A percentile compares a stretch with the other conserved stretches of the same genome.
Conservation (phyloP, 1,284 basidiomycete genomes). For the Heterobasidion occidentale region DNA sequence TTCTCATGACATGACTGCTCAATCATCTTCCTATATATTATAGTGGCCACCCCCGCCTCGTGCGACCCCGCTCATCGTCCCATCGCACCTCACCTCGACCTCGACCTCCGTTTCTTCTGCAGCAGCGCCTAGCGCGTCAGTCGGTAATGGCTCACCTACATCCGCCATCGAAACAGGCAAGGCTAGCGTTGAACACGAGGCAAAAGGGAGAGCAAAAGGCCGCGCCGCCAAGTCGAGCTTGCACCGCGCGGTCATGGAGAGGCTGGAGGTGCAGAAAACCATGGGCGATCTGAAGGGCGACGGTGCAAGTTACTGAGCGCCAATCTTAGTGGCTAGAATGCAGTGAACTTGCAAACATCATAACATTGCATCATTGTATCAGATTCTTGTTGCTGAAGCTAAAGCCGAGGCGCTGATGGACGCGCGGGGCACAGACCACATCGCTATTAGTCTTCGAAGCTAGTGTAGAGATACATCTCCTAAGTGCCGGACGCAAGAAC, state of each 20-base stretch:
- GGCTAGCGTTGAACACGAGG: slow-evolving; percentile 11
- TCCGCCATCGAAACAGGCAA: slow-evolving; percentile 5
- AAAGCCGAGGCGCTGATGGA: no score
- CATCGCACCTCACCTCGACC: slow-evolving; percentile 46
- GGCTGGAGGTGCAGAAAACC: slow-evolving; percentile 67
- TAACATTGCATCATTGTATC: no score
- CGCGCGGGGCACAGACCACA: no score
- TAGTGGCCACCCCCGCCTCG: slow-evolving; percentile 78
- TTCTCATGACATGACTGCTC: neutral
- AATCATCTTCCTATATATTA: slow-evolving; percentile 1
- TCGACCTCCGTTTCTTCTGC: slow-evolving; percentile 10
- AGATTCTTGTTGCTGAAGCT: no score
- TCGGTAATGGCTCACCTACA: neutral
- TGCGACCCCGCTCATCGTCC: slow-evolving; percentile 63
- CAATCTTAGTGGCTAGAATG: neutral
- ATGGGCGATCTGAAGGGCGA: slow-evolving; percentile 40
- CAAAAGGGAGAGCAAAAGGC: slow-evolving; percentile 23
- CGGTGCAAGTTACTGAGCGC: neutral
- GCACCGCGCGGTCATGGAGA: slow-evolving; percentile 67
- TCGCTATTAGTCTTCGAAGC: no score
- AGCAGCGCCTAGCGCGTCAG: neutral
- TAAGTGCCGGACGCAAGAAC: no score
- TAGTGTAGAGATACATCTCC: no score
- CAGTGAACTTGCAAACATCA: no score
- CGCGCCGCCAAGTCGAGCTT: slow-evolving; percentile 52